phyloP scores from a whole-genome alignment of 352 stramenopile species.

The Phytophthora sp. region DNA sequence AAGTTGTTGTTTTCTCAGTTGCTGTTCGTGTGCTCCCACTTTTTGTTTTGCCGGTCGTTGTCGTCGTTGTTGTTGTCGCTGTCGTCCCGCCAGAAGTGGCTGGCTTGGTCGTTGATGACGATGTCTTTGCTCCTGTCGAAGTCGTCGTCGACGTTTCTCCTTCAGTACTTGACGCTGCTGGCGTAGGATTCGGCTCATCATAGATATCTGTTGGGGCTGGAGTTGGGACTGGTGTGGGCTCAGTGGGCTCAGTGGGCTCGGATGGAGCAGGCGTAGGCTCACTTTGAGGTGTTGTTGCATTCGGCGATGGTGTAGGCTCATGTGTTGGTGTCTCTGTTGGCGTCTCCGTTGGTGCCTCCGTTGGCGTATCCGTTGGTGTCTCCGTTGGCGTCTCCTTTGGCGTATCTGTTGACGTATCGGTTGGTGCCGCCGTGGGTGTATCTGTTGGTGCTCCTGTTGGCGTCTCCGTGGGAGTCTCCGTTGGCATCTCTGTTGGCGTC shows the following conservation, averaged over 20 bases:
- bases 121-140: no score
- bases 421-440: not conserved
- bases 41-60: not conserved
- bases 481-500: not conserved
- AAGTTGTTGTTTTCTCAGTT: not conserved
- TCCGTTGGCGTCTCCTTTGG: not conserved
- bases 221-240: constrained; percentile 3
- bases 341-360: not conserved
- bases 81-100: constrained; percentile 2
- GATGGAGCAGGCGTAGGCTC: not conserved
- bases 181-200: constrained; percentile 4
- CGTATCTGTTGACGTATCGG: not conserved
- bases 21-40: no score
- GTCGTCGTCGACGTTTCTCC: not conserved
- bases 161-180: constrained; percentile 10
- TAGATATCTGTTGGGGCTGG: not conserved
- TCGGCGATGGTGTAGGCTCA: not conserved
- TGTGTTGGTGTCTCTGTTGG: not conserved
- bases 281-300: not conserved
- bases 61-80: constrained; percentile 1
- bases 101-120: not conserved
- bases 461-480: not conserved
- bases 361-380: not conserved
- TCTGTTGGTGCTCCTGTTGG: not conserved
- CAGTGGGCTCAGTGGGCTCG: not conserved